phyloP scores from a whole-genome alignment of 495 filamentous ascomycete genomes.

The Penicillium herquei region DNA sequence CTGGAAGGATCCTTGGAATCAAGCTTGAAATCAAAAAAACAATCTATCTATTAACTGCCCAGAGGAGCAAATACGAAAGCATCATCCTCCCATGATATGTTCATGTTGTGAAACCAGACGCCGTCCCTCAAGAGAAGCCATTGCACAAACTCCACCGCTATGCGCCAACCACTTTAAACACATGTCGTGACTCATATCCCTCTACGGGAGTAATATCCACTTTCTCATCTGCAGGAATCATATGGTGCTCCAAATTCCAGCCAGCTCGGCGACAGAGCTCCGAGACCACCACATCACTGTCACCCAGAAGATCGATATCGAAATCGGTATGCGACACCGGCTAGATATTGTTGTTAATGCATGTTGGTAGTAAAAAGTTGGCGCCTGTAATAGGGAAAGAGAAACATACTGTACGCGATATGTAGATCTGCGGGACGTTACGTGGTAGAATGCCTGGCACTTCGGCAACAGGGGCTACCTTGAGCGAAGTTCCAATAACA shows the following conservation, averaged over 20 bases:
- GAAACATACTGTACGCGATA: slow-evolving; percentile 69
- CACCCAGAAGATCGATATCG: slow-evolving; percentile 89
- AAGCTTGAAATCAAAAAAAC: neutral
- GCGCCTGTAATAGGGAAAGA: neutral
- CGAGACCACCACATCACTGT: slow-evolving; percentile 87
- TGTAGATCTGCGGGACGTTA: slow-evolving; percentile 88
- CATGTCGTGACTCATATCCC: slow-evolving; percentile 64
- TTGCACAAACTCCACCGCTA: slow-evolving; percentile 43
- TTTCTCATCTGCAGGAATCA: slow-evolving; percentile 70
- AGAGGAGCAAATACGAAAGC: neutral
- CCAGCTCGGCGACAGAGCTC: slow-evolving; percentile 83
- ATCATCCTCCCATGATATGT: neutral
- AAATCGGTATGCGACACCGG: slow-evolving; percentile 88
- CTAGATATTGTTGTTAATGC: slow-evolving; percentile 30
- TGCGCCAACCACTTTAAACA: slow-evolving; percentile 54
- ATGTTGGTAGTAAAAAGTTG: neutral
- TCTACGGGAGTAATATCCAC: slow-evolving; percentile 57
- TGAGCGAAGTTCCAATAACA: slow-evolving; percentile 94
- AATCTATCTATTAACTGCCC: neutral
- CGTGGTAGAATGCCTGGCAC: slow-evolving; percentile 77
- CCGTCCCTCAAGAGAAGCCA: slow-evolving; percentile 27
- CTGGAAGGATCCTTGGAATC: neutral
- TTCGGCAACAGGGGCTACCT: slow-evolving; percentile 92
- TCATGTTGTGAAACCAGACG: slow-evolving; percentile 16
- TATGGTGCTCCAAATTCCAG: slow-evolving; percentile 87